Evolutionary conservation across 2,329 filamentous ascomycete genomes (phyloP), one percentile per base, ranked within the genome.

Genomic region (Geoglossum cookeanum): DNA sequence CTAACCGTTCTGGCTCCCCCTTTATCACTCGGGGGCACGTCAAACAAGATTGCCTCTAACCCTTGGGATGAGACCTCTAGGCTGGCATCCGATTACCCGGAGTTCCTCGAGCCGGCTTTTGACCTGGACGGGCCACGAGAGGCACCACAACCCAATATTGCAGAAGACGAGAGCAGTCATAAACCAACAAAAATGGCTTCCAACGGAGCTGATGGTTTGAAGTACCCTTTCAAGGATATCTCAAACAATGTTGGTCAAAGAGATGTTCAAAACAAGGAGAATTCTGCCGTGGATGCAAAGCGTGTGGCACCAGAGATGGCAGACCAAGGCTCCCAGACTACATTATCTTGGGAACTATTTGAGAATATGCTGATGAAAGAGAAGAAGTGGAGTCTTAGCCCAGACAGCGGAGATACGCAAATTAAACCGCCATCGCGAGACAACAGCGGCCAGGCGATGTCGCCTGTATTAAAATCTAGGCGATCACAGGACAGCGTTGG

Each of bases 311-410:
- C 27, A 45, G 57, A 32, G 17, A 84, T 76, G 60, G 72, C 75
- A 22, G 87, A 94, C 64, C 83, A 85, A 62, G 79, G 83, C 56
- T 84, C 85, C 13, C 91, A 96, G 70, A 96, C 90, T 29, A 76
- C 84, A 44, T 74, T 96, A 33, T 94, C 88, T n/a, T 79, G 86
- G 0, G 79, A 85, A 55, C 82, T 85, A 58, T 87, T 95, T 61
- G 89, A 95, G 62, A 78, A 80, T 57, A 75, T 95, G 64, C 70
- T 94, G 58, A 77, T 78, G 62, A 74, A 76, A 57, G 80, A 79
- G 63, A 39, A 51, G 29, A 29, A 15, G 55, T 52, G 37, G 42
- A 57, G 29, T 27, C 22, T 27, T 22, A 3, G 32, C 35, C 17
- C 52, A 13, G 27, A 15, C 55, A 39, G 17, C 17, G 44, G 37